Base-by-base conservation (phyloP, 176 grass and related monocot species). In the Coix lacrymajobi region DNA sequence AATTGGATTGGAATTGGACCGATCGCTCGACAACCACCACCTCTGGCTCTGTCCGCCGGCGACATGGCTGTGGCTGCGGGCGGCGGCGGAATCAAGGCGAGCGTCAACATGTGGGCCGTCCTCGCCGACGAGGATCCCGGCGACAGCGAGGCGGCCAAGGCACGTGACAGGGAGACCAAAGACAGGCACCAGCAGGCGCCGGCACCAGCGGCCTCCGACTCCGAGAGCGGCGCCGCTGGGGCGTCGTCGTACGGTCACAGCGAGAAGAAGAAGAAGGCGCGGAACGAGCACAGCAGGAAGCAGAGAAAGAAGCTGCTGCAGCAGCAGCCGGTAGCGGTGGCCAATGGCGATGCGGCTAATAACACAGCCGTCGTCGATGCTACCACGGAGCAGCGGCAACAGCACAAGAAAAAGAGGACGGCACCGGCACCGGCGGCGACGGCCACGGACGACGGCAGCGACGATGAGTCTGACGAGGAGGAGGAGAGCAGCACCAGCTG, bases 51-150 rank as follows among this genome's bases (percentile, higher is more conserved):
- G 46, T 20, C 1, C 48, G 31, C 9, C 36, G 36, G 13, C 25
- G 44, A 76, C 61, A 84, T 67, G 37, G 36, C 36, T 1, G 19
- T 6, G 17, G 17, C 26, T 4, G 46, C 30, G 15, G 8, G 14
- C 37, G 76, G 14, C 37, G 76, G 33, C 36, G 66, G 84, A 31
- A 8, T 40, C 31, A 37, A 44, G 76, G 57, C 25, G 19, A 40
- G 60, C 22, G 19, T 11, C 25, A 78, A 78, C 73, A 65, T 83
- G 86, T 78, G 73, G 86, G 73, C 29, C 1, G 10, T 43, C 33
- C 80, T 83, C 43, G 4, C 14, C 57, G 15, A 11, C 52, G 8
- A 82, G 4, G 72, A 87, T 17, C 71, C 85, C 12, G 79, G 79
- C 54, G 39, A 88, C 24, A 30, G 5, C 43, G 19, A 14, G 11